phyloP scores from a whole-genome alignment of 352 stramenopile species.

The Phytophthora capsici region DNA sequence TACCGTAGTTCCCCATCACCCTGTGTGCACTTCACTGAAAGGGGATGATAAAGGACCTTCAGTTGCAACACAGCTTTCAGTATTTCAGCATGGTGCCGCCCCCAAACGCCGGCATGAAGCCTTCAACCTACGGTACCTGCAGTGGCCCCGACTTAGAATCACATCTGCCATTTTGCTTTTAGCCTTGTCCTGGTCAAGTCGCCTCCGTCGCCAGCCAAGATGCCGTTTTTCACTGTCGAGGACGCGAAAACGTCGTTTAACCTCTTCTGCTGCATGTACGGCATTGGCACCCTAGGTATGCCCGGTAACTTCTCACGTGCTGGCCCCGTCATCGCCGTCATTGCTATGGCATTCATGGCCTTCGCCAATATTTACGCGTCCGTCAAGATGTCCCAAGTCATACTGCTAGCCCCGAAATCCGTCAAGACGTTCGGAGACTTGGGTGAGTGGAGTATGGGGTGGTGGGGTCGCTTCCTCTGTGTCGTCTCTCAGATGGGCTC shows the following conservation, averaged over 20 bases:
- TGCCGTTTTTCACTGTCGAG: slow-evolving; percentile 46
- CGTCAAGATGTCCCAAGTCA: slow-evolving; percentile 53
- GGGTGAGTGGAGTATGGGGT: slow-evolving; percentile 55
- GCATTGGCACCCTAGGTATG: slow-evolving; percentile 65
- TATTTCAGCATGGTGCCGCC: too few relatives aligned
- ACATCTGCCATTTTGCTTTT: slow-evolving; percentile 13
- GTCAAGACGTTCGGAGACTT: slow-evolving; percentile 59
- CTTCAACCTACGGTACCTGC: too few relatives aligned
- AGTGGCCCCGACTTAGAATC: too few relatives aligned
- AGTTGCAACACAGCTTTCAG: slow-evolving; percentile 11
- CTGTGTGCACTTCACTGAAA: neutral
- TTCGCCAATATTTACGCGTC: slow-evolving; percentile 59
- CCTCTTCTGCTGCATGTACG: slow-evolving; percentile 60
- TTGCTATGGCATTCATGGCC: slow-evolving; percentile 60
- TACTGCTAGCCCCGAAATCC: slow-evolving; percentile 52
- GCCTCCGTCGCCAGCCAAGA: neutral
- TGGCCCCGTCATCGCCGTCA: slow-evolving; percentile 34
- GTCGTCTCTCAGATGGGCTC: slow-evolving; percentile 46
- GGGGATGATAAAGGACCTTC: neutral
- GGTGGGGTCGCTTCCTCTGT: slow-evolving; percentile 37
- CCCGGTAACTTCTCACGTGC: slow-evolving; percentile 58
- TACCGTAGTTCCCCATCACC: slow-evolving; percentile 1
- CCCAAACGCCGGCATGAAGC: too few relatives aligned
- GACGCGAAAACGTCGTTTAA: slow-evolving; percentile 52
- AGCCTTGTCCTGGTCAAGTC: slow-evolving; percentile 17